Base-by-base conservation (phyloP, 768 basidiomycete species). In the Sporobolomyces roseus region DNA sequence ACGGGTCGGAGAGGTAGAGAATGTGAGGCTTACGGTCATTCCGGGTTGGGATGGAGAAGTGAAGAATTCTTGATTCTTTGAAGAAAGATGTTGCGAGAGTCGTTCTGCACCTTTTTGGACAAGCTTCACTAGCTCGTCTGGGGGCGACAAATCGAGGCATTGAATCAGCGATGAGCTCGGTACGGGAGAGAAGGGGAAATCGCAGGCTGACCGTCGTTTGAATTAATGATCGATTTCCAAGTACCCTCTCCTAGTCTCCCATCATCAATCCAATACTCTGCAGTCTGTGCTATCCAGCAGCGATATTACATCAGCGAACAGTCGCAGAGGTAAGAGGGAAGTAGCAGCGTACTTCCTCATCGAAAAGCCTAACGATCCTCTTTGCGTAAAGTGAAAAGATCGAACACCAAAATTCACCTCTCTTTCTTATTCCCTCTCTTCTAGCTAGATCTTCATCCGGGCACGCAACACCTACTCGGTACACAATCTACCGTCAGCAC, bases 351-450 rank as follows among this genome's bases (percentile, higher is more conserved):
- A 62, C 66, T 60, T 67, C 66, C 2, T 32, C 14, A 19, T 67
- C 61, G 30, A 67, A 61, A 1, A 45, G 10, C 19, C 27, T 23
- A 2, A 58, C 54, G 25, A 67, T 50, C 5, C 46, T 38, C 1
- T 36, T 35, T 13, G 60, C 66, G 61, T 50, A 67, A 25, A 67
- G 45, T 23, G 3, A 19, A 9, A 61, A 61, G 13, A 41, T 14
- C 13, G 32, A 25, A 10, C 19, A 43, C 21, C 29, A 41, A 25
- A 29, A 52, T n/a, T 36, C 35, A 9, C 49, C 46, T 1, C 36
- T 27, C 4, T n/a, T 29, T 8, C 35, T 23, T 3, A 63, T 33
- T 1, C 35, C 54, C 14, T 33, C 35, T 36, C 14, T 33, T 56
- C 54, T 38, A 7, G 10, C 14, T n/a, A 41, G 35, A 5, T n/a